phyloP scores from a whole-genome alignment of 371 early-diverging fungal species.

The Mortierella sp. region DNA sequence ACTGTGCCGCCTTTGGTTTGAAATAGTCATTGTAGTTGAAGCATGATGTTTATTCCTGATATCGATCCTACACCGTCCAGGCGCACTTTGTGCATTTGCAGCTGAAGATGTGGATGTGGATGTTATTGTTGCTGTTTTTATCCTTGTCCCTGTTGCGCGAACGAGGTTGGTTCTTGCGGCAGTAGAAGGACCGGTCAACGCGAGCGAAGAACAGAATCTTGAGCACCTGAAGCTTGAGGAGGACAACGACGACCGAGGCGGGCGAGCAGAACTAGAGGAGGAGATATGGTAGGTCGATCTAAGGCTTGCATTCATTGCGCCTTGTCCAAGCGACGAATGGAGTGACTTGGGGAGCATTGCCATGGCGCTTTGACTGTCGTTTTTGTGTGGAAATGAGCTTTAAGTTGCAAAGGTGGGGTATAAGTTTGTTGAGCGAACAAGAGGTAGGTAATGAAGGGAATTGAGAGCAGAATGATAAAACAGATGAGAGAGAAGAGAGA shows the following conservation, averaged over 20 bases:
- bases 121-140: conserved; percentile 1
- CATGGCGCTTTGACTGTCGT: conserved; percentile 7
- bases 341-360: conserved; percentile 26
- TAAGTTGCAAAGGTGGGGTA: too few species aligned
- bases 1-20: conserved; percentile 12
- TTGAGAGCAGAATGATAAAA: background rate
- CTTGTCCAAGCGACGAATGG: conserved; percentile 11
- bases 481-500: background rate
- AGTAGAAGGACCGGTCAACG: background rate
- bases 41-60: conserved; percentile 31
- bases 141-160: background rate
- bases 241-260: too few species aligned
- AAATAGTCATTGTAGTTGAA: background rate
- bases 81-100: conserved; percentile 8
- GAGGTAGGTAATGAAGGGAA: too few species aligned
- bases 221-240: background rate
- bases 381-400: too few species aligned
- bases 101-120: too few species aligned
- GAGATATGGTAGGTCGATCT: background rate
- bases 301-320: background rate
- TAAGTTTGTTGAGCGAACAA: too few species aligned
- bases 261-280: too few species aligned
- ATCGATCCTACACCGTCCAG: conserved; percentile 43
- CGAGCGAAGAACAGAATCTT: background rate
- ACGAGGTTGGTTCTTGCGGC: background rate